Conservation (phyloP, 495 filamentous ascomycete genomes). For the Aspergillus incahuasiensis region DNA sequence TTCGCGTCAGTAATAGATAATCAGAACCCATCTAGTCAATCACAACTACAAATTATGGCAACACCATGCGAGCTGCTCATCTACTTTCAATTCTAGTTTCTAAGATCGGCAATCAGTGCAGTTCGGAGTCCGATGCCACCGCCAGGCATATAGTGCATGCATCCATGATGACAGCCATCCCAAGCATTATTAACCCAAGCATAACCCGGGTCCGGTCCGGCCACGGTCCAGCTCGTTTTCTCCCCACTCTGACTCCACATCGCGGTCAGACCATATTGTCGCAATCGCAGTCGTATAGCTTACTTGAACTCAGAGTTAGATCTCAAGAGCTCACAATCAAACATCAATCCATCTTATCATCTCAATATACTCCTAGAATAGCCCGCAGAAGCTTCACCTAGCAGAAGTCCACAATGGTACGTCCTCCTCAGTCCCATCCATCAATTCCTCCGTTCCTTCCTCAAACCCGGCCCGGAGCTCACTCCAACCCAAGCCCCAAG, state of each 20-base stretch:
- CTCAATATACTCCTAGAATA: too few relatives aligned
- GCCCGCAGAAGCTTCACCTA: too few relatives aligned
- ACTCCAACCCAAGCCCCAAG: too few relatives aligned
- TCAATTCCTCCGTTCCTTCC: too few relatives aligned
- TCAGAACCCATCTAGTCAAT: background rate
- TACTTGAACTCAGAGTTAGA: too few relatives aligned
- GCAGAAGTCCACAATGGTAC: background rate
- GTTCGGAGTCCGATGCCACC: background rate
- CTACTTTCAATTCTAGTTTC: too few relatives aligned
- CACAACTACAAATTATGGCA: too few relatives aligned
- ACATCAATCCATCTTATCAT: background rate
- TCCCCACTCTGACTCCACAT: conserved; percentile 2
- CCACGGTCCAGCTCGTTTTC: background rate
- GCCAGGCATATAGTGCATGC: background rate
- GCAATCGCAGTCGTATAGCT: background rate
- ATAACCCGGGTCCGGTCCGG: background rate
- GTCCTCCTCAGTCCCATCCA: background rate
- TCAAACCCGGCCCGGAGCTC: too few relatives aligned
- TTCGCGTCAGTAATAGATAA: background rate
- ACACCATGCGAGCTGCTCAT: too few relatives aligned
- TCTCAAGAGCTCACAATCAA: background rate
- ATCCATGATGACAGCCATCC: background rate
- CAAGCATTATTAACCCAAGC: conserved; percentile 5
- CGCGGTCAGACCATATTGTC: conserved; percentile 6
- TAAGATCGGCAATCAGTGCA: too few relatives aligned